phyloP scores from a whole-genome alignment of 805 yeast species.

The Torulaspora franciscae region DNA sequence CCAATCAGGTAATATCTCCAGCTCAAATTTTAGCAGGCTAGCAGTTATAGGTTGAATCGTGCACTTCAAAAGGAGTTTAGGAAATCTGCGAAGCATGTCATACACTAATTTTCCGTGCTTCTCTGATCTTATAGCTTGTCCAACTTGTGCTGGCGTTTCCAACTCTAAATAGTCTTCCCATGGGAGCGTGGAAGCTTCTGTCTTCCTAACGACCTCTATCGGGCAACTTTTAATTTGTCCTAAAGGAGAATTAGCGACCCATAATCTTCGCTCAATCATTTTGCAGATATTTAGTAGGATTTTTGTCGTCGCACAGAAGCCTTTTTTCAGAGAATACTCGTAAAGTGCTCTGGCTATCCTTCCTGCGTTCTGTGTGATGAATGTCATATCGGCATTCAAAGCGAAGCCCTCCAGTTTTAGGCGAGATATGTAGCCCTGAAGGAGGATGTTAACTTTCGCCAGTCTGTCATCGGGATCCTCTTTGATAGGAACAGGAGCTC shows the following conservation, averaged over 20 bases:
- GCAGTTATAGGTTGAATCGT: constrained; percentile 74
- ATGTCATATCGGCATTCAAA: constrained; percentile 86
- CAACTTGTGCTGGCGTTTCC: constrained; percentile 65
- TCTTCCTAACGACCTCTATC: constrained; percentile 57
- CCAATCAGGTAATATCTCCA: constrained; percentile 70
- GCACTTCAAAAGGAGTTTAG: constrained; percentile 55
- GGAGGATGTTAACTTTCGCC: constrained; percentile 71
- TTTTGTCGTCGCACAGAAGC: constrained; percentile 65
- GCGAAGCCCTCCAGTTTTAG: constrained; percentile 82
- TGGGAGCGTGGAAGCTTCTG: constrained; percentile 78
- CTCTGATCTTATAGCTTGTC: constrained; percentile 72
- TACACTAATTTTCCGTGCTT: constrained; percentile 56
- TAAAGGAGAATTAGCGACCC: constrained; percentile 83
- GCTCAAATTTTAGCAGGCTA: constrained; percentile 56
- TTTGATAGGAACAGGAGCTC: constrained; percentile 81
- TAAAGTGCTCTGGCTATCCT: constrained; percentile 79
- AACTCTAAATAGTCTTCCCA: constrained; percentile 71
- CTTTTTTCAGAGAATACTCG: constrained; percentile 65
- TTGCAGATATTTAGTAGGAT: constrained; percentile 61
- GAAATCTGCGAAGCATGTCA: constrained; percentile 65
- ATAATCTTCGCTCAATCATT: constrained; percentile 73
- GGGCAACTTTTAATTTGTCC: constrained; percentile 79
- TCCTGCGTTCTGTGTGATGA: constrained; percentile 89
- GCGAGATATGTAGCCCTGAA: constrained; percentile 84
- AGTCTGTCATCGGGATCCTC: constrained; percentile 65